Evolutionary conservation across 257 asterid genomes (phyloP), one percentile per base, ranked within the genome.

Genomic region (Marsdenia floribunda): DNA sequence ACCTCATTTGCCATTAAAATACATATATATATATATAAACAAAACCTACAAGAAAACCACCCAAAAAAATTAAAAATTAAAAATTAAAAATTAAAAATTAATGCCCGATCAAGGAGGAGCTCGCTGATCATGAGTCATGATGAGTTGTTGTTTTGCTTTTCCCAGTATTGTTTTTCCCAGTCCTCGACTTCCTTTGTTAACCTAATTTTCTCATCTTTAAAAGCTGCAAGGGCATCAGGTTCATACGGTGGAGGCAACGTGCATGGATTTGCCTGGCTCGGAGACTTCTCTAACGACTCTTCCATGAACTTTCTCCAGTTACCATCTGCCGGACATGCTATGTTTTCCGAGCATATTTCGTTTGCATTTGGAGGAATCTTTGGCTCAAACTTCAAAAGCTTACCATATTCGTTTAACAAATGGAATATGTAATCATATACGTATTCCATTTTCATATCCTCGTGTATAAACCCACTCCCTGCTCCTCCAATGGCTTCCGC

Each of bases 351-450:
- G 76, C 96, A 91, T 13, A 90, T 74, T 80, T 91, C 94, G 8
- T 38, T 55, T 12, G 93, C 97, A n/a, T 83, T 74, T 12, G 75
- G 81, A 57, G 97, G 88, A 77, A 93, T 7, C 0, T 26, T 16
- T 12, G 98, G 97, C 76, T 83, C 84, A 84, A 85, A 93, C 71
- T 73, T 89, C 75, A 87, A 61, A 70, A 91, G 89, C 84, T 88
- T 90, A n/a, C 87, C 90, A 33, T 93, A 93, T 72, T 91, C 96
- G 49, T 79, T 90, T 33, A 93, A 47, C 58, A 93, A 78, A 80
- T 93, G 97, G 65, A 91, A 87, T 58, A 91, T 91, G 73, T 93
- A 93, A 71, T 91, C 97, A 14, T 82, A 91, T 19, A 93, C 83
- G 37, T 86, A 80, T 72, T 93, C 97, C 91, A 93, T 91, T 71